Evolutionary conservation across 2,329 filamentous ascomycete genomes (phyloP).

Genomic region (Fusarium pilosicola): DNA sequence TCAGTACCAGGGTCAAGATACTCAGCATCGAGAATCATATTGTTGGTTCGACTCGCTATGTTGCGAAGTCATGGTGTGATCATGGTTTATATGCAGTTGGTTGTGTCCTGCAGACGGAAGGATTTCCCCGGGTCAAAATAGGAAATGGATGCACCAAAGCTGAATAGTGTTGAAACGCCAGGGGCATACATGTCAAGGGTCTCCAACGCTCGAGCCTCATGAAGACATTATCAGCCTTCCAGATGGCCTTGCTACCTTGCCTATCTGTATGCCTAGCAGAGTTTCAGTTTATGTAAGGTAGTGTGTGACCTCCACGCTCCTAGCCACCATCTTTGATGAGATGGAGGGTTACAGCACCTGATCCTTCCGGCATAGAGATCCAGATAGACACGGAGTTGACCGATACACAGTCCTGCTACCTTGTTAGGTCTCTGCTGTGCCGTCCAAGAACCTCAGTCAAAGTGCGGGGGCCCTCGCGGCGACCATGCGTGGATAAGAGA

Average conservation of each 20-base stretch:
- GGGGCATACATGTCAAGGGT: background rate
- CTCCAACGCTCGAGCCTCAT: background rate
- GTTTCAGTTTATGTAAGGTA: slow-evolving; percentile 28
- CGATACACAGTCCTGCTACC: slow-evolving; percentile 6
- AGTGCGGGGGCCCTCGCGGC: slow-evolving; percentile 14
- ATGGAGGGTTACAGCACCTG: slow-evolving; percentile 14
- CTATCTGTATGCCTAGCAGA: background rate
- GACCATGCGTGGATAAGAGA: background rate
- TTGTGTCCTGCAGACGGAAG: slow-evolving; percentile 23
- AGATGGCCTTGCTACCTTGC: background rate
- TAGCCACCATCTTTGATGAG: slow-evolving; percentile 7
- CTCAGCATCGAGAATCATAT: background rate
- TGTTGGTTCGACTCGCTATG: slow-evolving; percentile 10
- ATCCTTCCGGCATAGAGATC: slow-evolving; percentile 1
- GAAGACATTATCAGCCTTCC: background rate
- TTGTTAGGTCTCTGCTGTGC: slow-evolving; percentile 14
- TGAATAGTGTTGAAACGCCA: slow-evolving; percentile 14
- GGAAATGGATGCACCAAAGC: slow-evolving; percentile 21
- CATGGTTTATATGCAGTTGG: slow-evolving; percentile 26
- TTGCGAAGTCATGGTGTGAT: background rate
- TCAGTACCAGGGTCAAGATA: background rate
- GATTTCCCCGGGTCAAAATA: slow-evolving; percentile 18
- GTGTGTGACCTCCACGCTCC: slow-evolving; percentile 17
- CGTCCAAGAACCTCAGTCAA: slow-evolving; percentile 4
- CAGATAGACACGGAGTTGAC: slow-evolving; percentile 20